phyloP scores from a whole-genome alignment of 345 rosid species.

The Litchi chinensis region DNA sequence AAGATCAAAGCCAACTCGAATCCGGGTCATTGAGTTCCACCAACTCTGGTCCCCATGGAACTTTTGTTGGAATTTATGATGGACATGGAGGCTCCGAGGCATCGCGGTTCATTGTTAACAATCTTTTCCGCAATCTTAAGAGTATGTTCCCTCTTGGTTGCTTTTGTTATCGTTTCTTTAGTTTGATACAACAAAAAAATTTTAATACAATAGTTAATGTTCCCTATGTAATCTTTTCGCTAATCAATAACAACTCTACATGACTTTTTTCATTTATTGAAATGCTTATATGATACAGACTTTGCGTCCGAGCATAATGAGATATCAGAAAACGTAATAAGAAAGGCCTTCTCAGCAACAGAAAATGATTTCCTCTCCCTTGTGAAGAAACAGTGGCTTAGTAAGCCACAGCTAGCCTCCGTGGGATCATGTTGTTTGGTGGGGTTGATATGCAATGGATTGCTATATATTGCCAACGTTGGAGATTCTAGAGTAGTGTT shows the following conservation, averaged over 20 bases:
- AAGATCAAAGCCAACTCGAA: conserved; percentile 90
- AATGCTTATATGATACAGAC: conserved; percentile 35
- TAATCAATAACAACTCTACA: no score
- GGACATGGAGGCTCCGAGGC: conserved; percentile 90
- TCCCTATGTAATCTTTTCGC: no score
- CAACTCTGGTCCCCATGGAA: conserved; percentile 53
- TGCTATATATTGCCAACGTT: conserved; percentile 63
- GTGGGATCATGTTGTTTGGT: conserved; percentile 83
- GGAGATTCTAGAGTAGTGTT: conserved; percentile 82
- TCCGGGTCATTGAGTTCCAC: conserved; percentile 63
- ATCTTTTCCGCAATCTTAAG: conserved; percentile 62
- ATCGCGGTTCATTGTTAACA: conserved; percentile 59
- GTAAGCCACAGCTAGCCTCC: conserved; percentile 67
- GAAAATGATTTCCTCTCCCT: conserved; percentile 60
- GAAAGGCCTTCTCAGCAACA: conserved; percentile 59
- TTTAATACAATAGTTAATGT: not conserved
- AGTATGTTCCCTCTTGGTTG: conserved; percentile 39
- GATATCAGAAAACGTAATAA: conserved; percentile 51
- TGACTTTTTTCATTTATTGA: no score
- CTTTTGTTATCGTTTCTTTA: not conserved
- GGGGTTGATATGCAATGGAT: conserved; percentile 68
- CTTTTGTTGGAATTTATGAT: conserved; percentile 77
- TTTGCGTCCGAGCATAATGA: conserved; percentile 49
- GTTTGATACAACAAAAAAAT: not conserved
- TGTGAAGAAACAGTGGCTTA: conserved; percentile 67